Percentiles rank a stretch among this genome's conserved stretches.
These are phyloP conservation scores for Torrubiellomyces zombiae DNA, from an alignment of 2,329 filamentous ascomycete species.

Conservation along the genomic window DNA sequence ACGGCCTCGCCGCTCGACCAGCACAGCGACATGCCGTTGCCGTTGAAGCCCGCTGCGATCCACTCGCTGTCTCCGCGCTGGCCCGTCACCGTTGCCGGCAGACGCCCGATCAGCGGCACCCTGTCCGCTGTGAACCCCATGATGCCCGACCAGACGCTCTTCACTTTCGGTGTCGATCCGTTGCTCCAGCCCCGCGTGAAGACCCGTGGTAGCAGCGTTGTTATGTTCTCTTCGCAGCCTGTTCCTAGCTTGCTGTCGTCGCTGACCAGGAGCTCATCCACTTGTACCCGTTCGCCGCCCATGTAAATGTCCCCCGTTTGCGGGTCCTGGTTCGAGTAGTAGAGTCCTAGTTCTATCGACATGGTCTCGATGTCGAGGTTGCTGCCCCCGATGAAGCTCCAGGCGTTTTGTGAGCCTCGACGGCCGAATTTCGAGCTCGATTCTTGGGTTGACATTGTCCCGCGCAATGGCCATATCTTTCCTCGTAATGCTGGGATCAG, in stretches of 20 bases:
- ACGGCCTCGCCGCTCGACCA: conserved; percentile 29
- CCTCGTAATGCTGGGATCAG: conserved; percentile 29
- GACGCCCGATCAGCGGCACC: conserved; percentile 28
- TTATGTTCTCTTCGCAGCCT: conserved; percentile 14
- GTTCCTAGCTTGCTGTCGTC: conserved; percentile 24
- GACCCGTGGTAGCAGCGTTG: conserved; percentile 19
- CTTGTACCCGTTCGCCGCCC: conserved; percentile 27
- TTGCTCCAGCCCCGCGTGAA: conserved; percentile 17
- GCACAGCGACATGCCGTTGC: conserved; percentile 32
- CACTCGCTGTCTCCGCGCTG: conserved; percentile 20
- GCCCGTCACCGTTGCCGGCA: conserved; percentile 16
- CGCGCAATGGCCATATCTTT: conserved; percentile 24
- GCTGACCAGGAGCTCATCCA: conserved; percentile 22
- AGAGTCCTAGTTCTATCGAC: conserved; percentile 11
- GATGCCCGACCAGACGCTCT: conserved; percentile 29
- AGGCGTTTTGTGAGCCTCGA: conserved; percentile 19
- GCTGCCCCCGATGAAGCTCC: conserved; percentile 25
- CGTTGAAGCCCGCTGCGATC: conserved; percentile 29
- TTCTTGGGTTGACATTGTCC: conserved; percentile 30
- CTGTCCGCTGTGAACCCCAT: conserved; percentile 26
- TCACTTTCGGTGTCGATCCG: conserved; percentile 10
- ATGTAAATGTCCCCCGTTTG: conserved; percentile 27
- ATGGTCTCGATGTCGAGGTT: conserved; percentile 31
- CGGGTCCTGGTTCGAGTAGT: conserved; percentile 11
- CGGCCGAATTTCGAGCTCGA: conserved; percentile 16